Base-by-base conservation (phyloP, 192 early-diverging fungal genomes). In the Phycomyces blakesleeanus region DNA sequence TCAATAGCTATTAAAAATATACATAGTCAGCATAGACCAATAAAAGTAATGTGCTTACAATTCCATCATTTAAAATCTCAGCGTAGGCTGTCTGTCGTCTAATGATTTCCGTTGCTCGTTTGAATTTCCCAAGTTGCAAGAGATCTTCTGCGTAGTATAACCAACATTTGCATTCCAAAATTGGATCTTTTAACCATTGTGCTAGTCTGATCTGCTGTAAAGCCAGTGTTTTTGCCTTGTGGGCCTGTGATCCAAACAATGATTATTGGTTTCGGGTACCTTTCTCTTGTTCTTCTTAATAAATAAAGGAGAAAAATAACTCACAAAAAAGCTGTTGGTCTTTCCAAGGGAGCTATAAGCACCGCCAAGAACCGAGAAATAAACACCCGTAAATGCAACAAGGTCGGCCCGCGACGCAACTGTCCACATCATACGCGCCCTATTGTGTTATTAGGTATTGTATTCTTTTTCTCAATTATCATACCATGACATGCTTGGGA, bases 101-200 rank as follows among this genome's bases (percentile, higher is more conserved):
- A 14, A 76, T 68, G 11, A 78, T 72, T 14, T 38, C 50, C 25
- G 52, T 29, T 8, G 76, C 69, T 34, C 59, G 60, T 26, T 57
- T 64, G 8, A 68, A 51, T 37, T 62, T 59, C 8, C 69, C 66
- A 21, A 69, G 51, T 27, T 66, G 62, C 18, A 78, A 72, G 2
- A 71, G 44, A 62, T 75, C 76, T 51, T 78, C 76, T 21, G 76
- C 73, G 55, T 72, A 78, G 53, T 78, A 78, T 10, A 78, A 22
- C 76, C 76, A 78, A 47, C 76, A 78, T 60, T 75, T 71, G 40
- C 66, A 72, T 49, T 78, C 76, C 26, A 72, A 58, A 20, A 75
- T 50, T 0, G 65, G 61, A 41, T 78, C 73, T 38, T 71, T 58
- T 21, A 78, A 24, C 27, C 53, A 53, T 42, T 69, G 69, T 3